These are phyloP conservation scores for Yamagishiella unicocca DNA, from an alignment of 139 green algal species.

Conservation along the genomic window DNA sequence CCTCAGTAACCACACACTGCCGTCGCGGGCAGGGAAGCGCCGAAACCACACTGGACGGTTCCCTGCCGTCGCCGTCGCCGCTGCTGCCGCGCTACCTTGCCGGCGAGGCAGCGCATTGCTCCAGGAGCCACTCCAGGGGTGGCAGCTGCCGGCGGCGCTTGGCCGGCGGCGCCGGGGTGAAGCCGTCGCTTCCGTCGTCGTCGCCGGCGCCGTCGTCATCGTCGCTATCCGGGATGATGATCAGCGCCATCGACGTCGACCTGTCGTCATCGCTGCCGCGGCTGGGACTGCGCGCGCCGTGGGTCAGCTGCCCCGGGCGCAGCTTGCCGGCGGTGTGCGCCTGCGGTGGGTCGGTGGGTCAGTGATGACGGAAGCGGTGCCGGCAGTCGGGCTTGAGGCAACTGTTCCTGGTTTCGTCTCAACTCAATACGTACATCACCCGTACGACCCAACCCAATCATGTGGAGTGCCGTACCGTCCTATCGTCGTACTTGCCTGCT, in stretches of 20 bases:
- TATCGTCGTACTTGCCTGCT: neutral
- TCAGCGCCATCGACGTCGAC: neutral
- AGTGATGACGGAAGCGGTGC: no score
- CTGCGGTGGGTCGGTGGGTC: neutral
- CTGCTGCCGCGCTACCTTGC: neutral
- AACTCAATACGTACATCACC: no score
- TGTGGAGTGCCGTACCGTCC: no score
- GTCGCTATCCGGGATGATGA: constrained; percentile 22
- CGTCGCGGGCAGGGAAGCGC: no score
- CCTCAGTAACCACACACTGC: no score
- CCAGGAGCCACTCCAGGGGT: constrained; percentile 42
- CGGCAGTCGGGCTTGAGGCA: no score
- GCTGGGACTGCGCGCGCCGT: neutral
- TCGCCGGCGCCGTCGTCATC: neutral
- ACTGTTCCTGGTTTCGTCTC: no score
- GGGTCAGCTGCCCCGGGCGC: constrained; percentile 11
- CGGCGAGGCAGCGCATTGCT: neutral
- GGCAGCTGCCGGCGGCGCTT: constrained; percentile 24
- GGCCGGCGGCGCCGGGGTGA: neutral
- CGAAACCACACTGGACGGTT: no score
- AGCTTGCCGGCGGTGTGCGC: neutral
- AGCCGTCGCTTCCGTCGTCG: neutral
- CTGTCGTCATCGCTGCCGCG: neutral
- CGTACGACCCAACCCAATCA: no score
- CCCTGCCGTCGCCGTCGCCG: no score